phyloP scores from a whole-genome alignment of 148 eudicot species.

The Amaranthus hypochondriacus region DNA sequence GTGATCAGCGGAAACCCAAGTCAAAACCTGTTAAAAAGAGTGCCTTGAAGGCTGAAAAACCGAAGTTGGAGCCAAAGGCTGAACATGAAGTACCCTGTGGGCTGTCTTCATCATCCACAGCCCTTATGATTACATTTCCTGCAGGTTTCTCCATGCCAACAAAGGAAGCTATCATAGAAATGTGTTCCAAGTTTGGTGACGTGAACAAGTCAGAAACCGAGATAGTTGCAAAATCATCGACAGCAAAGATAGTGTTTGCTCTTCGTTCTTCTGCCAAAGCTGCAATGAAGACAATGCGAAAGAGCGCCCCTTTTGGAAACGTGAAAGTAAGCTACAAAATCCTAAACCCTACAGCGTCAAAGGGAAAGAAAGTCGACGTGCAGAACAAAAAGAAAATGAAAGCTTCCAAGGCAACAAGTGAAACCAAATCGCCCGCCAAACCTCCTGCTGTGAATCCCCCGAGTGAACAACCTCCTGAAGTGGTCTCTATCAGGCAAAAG shows the following conservation, averaged over 20 bases:
- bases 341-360: conserved; percentile 18
- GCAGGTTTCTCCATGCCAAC: conserved; percentile 50
- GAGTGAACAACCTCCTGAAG: conserved; percentile 23
- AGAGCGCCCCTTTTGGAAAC: conserved; percentile 42
- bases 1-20: no score
- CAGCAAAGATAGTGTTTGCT: no score
- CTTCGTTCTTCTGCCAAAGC: conserved; percentile 29
- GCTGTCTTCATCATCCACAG: conserved; percentile 24
- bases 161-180: conserved; percentile 33
- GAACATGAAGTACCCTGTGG: not conserved
- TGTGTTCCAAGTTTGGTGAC: conserved; percentile 39
- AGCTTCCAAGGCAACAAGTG: no score
- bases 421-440: no score
- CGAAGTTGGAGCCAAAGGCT: conserved; percentile 5
- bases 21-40: no score
- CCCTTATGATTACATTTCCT: conserved; percentile 44
- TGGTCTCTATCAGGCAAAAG: conserved; percentile 35
- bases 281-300: conserved; percentile 34
- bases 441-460: not conserved
- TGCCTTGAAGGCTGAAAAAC: no score
- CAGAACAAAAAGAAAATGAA: no score
- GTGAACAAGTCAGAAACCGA: conserved; percentile 41
- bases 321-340: conserved; percentile 36
- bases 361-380: conserved; percentile 9
- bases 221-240: conserved; percentile 6